phyloP scores from a whole-genome alignment of 805 yeast genomes.

The Kuraishia capsulata region DNA sequence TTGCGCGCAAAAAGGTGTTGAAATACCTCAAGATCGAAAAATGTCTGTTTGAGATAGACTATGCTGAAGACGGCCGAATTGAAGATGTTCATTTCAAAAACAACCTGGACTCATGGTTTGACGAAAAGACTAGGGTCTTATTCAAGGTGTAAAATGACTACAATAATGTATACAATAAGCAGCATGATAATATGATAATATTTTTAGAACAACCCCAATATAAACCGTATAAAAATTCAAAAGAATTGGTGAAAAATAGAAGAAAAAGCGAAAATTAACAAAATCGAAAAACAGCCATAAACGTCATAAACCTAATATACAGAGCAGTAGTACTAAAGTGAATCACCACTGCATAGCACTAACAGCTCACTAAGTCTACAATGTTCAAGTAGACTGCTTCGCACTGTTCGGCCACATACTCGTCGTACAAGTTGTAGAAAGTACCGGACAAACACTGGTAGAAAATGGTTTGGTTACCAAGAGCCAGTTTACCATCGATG shows the following conservation, averaged over 20 bases:
- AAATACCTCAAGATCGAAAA: constrained; percentile 1
- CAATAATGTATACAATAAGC: no score
- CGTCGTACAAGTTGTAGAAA: constrained; percentile 73
- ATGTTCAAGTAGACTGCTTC: constrained; percentile 49
- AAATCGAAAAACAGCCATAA: no score
- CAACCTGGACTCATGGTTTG: constrained; percentile 1
- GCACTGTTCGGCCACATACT: constrained; percentile 54
- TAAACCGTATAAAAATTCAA: background rate
- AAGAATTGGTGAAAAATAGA: background rate
- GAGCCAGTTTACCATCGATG: constrained; percentile 49
- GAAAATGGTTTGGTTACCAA: constrained; percentile 53
- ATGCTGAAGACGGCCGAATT: background rate
- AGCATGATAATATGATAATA: background rate
- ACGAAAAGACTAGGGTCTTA: background rate
- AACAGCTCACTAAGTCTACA: constrained; percentile 51
- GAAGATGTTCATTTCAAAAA: background rate
- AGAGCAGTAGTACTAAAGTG: no score
- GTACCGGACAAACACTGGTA: constrained; percentile 70
- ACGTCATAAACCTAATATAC: no score
- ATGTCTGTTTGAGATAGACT: constrained; percentile 3
- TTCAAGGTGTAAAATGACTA: background rate
- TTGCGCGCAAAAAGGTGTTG: background rate
- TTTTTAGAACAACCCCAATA: background rate
- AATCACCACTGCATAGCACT: background rate
- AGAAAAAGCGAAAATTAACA: background rate